Percentiles rank a stretch among this genome's conserved stretches.
These are phyloP conservation scores for Xylaria sp. DNA, from an alignment of 2,329 filamentous ascomycete genomes.

Conservation along the genomic window DNA sequence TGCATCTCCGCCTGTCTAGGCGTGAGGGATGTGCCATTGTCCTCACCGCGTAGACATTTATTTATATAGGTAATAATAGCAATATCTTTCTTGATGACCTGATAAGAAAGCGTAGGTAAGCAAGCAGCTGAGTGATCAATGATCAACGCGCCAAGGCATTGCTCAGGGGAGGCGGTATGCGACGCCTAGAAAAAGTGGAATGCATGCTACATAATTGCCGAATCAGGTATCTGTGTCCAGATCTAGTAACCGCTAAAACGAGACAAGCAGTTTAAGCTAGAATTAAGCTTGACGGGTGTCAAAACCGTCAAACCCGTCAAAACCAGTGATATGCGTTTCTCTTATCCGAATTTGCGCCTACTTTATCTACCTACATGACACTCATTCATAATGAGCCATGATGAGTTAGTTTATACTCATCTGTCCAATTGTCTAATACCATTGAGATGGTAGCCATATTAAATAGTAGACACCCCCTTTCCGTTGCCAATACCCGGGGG, in stretches of 20 bases:
- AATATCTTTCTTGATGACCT: background rate
- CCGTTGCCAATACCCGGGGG: background rate
- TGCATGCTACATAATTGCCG: background rate
- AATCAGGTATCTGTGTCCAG: background rate
- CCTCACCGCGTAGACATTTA: constrained; percentile 18
- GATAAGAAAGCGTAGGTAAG: background rate
- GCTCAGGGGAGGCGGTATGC: background rate
- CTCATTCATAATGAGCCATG: background rate
- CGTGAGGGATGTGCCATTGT: constrained; percentile 37
- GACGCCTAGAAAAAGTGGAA: background rate
- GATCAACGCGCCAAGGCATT: background rate
- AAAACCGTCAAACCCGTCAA: no score
- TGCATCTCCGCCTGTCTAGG: constrained; percentile 38
- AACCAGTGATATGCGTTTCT: background rate
- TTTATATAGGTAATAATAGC: background rate
- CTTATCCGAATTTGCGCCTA: background rate
- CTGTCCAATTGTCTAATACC: background rate
- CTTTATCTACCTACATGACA: background rate
- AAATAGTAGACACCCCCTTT: background rate
- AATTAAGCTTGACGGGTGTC: no score
- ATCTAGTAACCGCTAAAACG: background rate
- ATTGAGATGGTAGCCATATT: background rate
- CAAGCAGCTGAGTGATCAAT: background rate
- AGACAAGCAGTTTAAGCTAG: background rate
- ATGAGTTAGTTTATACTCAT: background rate